Base-by-base conservation (phyloP, 768 basidiomycete genomes). In the Sistotremastrum niveocremeum region DNA sequence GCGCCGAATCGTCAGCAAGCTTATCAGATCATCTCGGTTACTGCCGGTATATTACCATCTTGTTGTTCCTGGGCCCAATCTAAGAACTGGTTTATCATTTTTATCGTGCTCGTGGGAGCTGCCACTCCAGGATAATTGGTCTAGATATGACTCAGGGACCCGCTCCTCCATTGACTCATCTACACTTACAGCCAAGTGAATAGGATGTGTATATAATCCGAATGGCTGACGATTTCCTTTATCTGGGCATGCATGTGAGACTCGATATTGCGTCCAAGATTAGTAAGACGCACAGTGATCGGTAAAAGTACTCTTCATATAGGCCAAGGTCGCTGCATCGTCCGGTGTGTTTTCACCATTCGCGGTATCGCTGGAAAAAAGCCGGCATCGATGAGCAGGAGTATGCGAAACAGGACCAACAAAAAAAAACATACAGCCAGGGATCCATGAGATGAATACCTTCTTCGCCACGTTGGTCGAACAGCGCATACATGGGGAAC, bases 391-490 rank as follows among this genome's bases (percentile, higher is more conserved):
- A 29, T 34, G 41, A 46, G 7, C 20, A 29, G 40, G 35, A 28
- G 49, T 11, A 10, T 7, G 30, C n/a, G n/a, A 33, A 47, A 43
- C 2, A 34, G 1, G 44, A 12, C 44, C 34, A 20, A 31, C 40
- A 28, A 1, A 33, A 5, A 20, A 29, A 11, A 31, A 66, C 77
- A 67, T 47, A 80, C 74, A 86, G 65, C 81, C 82, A 86, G 41
- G 84, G 83, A 56, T 87, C 85, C 84, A 86, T 86, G 52, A 86
- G 64, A 64, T 86, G 83, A 10, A 67, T 60, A 0, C 81, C 81
- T 5, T 51, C 62, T 6, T 60, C 64, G 4, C 80, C 80, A 7
- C 63, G 59, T 7, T 70, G 48, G 57, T 84, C 83, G 51, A 86
- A 85, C 60, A 76, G 72, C 0, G 78, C 78, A 58, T 84, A 84